Percentiles rank a stretch among this genome's conserved stretches.
phyloP scores from a whole-genome alignment of 208 protist genomes.

The Trypanosoma boissoni region DNA sequence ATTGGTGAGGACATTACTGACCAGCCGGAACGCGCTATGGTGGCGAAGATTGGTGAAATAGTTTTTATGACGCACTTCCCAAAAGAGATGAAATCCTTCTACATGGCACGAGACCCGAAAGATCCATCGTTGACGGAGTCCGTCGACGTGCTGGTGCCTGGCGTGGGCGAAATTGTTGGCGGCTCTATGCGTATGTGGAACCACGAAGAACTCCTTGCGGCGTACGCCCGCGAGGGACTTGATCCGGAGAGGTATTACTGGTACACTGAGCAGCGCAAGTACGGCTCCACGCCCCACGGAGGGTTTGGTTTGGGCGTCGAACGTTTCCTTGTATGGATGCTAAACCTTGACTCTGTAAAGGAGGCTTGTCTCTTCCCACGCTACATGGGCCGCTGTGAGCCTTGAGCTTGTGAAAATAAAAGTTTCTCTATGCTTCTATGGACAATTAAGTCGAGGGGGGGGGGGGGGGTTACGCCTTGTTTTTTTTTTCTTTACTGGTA shows the following conservation, averaged over 20 bases:
- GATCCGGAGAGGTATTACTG: conserved; percentile 97
- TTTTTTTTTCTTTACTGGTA: no score
- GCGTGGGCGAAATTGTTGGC: conserved; percentile 98
- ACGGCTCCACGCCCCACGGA: conserved; percentile 96
- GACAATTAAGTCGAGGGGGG: no score
- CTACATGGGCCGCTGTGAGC: conserved; percentile 94
- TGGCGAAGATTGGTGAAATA: conserved; percentile 95
- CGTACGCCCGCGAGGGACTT: conserved; percentile 93
- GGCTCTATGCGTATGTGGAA: conserved; percentile 97
- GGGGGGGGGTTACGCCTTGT: no score
- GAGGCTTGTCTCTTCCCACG: conserved; percentile 97
- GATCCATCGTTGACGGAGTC: conserved; percentile 91
- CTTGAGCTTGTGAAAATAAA: conserved; percentile 59
- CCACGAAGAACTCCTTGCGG: conserved; percentile 92
- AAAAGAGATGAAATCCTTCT: conserved; percentile 98
- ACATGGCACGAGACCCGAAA: conserved; percentile 94
- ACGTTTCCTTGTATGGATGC: conserved; percentile 96
- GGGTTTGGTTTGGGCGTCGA: conserved; percentile 99
- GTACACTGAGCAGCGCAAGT: conserved; percentile 98
- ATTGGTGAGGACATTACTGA: conserved; percentile 98
- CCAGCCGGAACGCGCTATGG: conserved; percentile 97
- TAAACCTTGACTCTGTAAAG: conserved; percentile 94
- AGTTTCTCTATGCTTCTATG: no score
- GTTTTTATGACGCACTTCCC: conserved; percentile 98
- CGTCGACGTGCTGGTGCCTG: conserved; percentile 96